Evolutionary conservation across 2,329 filamentous ascomycete genomes (phyloP).

Genomic region (Pseudocercospora fuligena): DNA sequence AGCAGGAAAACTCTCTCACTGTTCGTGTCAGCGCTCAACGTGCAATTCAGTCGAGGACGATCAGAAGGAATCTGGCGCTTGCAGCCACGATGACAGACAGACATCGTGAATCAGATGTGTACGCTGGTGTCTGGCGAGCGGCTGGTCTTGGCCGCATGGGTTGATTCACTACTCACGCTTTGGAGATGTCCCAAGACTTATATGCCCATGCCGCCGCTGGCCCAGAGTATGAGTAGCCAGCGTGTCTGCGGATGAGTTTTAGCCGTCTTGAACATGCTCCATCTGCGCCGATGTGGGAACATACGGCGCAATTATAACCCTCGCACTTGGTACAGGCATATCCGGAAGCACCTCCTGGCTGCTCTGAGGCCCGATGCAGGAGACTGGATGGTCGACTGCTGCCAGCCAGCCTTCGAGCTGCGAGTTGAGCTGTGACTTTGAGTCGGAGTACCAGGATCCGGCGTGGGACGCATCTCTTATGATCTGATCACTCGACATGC

Average conservation of each 20-base stretch:
- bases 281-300: slow-evolving; percentile 20
- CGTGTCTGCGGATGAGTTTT: slow-evolving; percentile 67
- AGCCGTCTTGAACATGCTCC: slow-evolving; percentile 37
- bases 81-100: neutral
- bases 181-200: slow-evolving; percentile 80
- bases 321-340: slow-evolving; percentile 74
- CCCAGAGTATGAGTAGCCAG: slow-evolving; percentile 91
- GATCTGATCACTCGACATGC: slow-evolving; percentile 40
- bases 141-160: neutral
- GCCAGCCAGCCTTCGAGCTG: slow-evolving; percentile 79
- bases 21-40: slow-evolving; percentile 16
- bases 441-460: slow-evolving; percentile 81
- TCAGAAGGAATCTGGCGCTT: neutral
- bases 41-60: neutral
- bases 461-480: slow-evolving; percentile 72
- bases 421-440: slow-evolving; percentile 61
- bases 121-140: neutral
- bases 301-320: slow-evolving; percentile 91
- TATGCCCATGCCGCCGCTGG: slow-evolving; percentile 94
- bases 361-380: slow-evolving; percentile 59
- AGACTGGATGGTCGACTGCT: slow-evolving; percentile 69
- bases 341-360: slow-evolving; percentile 43
- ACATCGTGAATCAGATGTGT: neutral
- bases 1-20: slow-evolving; percentile 89
- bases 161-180: slow-evolving; percentile 59